A percentile compares a stretch with the other conserved stretches of the same genome.
These are phyloP conservation scores for Kodamaea anthophila DNA, from an alignment of 1,139 yeast species.

Conservation along the genomic window DNA sequence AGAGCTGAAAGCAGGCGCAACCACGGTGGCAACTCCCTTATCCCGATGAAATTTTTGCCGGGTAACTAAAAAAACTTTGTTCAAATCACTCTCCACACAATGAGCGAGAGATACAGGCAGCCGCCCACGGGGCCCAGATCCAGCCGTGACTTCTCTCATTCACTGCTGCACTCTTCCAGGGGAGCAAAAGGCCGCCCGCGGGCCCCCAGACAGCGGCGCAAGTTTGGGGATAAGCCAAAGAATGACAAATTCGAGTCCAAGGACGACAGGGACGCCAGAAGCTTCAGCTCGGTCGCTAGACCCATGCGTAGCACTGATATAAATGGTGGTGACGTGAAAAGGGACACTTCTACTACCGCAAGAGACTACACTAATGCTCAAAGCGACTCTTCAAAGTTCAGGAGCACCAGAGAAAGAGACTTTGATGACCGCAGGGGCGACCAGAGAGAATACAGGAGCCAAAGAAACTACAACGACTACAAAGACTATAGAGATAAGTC, in stretches of 20 bases:
- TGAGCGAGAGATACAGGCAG: constrained; percentile 42
- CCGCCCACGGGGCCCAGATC: constrained; percentile 35
- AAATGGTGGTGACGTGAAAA: constrained; percentile 4
- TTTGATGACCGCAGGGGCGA: constrained; percentile 4
- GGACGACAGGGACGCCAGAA: constrained; percentile 2
- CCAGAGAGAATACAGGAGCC: constrained; percentile 6
- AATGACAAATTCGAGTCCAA: background rate
- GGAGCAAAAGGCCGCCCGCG: constrained; percentile 2
- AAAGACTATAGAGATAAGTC: background rate
- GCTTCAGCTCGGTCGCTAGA: constrained; percentile 3
- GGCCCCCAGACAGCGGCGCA: background rate
- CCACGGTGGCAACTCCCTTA: too few relatives aligned
- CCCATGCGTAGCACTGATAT: too few relatives aligned
- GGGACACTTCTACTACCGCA: constrained; percentile 7
- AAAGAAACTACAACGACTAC: constrained; percentile 6
- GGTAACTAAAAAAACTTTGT: constrained; percentile 3
- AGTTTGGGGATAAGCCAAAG: constrained; percentile 1
- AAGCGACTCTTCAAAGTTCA: background rate
- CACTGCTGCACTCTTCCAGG: background rate
- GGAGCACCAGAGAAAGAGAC: background rate
- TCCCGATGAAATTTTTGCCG: too few relatives aligned
- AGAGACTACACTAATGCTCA: background rate
- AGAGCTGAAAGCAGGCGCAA: too few relatives aligned
- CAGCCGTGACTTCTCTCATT: constrained; percentile 15
- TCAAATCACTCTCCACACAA: constrained; percentile 8